Evolutionary conservation across 2,329 filamentous ascomycete genomes (phyloP), one percentile per base, ranked within the genome.

Genomic region (Penicillium nordicum): DNA sequence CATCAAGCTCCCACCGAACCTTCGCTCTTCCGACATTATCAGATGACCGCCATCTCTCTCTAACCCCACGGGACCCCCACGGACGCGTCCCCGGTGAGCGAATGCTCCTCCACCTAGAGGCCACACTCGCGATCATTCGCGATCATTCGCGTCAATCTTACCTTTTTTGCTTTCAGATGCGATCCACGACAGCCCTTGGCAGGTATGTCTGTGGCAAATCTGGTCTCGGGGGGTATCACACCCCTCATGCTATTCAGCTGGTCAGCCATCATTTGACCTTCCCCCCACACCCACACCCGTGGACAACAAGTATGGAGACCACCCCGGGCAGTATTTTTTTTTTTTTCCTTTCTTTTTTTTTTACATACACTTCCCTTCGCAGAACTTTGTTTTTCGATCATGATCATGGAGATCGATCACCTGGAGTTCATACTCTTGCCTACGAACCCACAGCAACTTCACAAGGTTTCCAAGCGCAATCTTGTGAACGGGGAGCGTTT

Each of bases 1-100:
- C 30, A 36, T 12, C 34, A 45, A 30, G 36, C 47, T 34, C 25
- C n/a, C 29, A 52, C 16, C 32, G 16, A 21, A 54, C 14, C 21
- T 56, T 45, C 10, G 25, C 37, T 55, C 23, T 43, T 30, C 21
- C 40, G 48, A 36, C 29, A 44, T 32, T n/a, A 25, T 50, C 41
- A 36, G 23, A 42, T 23, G 48, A 46, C 48, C 30, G 32, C 27
- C 23, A 16, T 29, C n/a, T 30, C 29, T 50, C 38, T 34, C 23
- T 23, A 37, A 23, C 30, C 45, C 45, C n/a, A 42, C 46, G 37
- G 30, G 42, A 51, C 41, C 53, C 53, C 41, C 47, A 52, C 48
- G 48, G 48, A 44, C 36, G 45, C 41, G 12, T 38, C 29, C 52
- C 38, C 53, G 18, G 40, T 55, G 47, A 45, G 32, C 32, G 41